A percentile compares a stretch with the other conserved stretches of the same genome.
Conservation (phyloP, 805 yeast genomes). For the Priceomyces carsonii region DNA sequence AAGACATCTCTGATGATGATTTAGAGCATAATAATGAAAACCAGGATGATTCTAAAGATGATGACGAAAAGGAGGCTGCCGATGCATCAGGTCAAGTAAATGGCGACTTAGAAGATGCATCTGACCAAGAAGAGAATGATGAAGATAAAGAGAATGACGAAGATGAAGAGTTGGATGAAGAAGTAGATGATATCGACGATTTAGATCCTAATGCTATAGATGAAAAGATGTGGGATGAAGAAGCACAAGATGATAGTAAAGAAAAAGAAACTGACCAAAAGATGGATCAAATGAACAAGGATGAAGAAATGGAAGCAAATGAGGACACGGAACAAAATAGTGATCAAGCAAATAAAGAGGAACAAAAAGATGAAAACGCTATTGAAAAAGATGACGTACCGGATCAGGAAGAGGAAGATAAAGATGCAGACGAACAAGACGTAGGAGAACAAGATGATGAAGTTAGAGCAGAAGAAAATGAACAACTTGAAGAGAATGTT, state of each 20-base stretch:
- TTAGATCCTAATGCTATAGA: slow-evolving; percentile 93
- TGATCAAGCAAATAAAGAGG: slow-evolving; percentile 31
- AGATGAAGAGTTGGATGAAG: slow-evolving; percentile 79
- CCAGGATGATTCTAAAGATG: slow-evolving; percentile 60
- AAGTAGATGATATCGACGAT: slow-evolving; percentile 84
- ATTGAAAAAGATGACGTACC: slow-evolving; percentile 36
- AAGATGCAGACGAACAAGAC: slow-evolving; percentile 61
- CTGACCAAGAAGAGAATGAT: slow-evolving; percentile 63
- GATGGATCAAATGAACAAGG: slow-evolving; percentile 55
- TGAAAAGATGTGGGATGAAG: slow-evolving; percentile 98
- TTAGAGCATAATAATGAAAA: slow-evolving; percentile 68
- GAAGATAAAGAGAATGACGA: slow-evolving; percentile 50
- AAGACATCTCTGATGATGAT: slow-evolving; percentile 78
- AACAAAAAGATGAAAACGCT: slow-evolving; percentile 34
- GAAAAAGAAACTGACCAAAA: slow-evolving; percentile 80
- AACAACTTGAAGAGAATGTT: slow-evolving; percentile 68
- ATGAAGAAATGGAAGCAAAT: slow-evolving; percentile 51
- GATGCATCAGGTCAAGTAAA: slow-evolving; percentile 98
- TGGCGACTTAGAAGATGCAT: slow-evolving; percentile 81
- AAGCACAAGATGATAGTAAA: slow-evolving; percentile 70
- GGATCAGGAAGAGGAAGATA: slow-evolving; percentile 34
- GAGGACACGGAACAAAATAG: slow-evolving; percentile 45
- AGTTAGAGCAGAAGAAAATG: slow-evolving; percentile 65
- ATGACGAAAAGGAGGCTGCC: slow-evolving; percentile 83
- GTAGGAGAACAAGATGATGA: slow-evolving; percentile 84